Evolutionary conservation across 2,329 filamentous ascomycete species (phyloP), one percentile per base, ranked within the genome.

Genomic region (Corinectria fuckeliana): DNA sequence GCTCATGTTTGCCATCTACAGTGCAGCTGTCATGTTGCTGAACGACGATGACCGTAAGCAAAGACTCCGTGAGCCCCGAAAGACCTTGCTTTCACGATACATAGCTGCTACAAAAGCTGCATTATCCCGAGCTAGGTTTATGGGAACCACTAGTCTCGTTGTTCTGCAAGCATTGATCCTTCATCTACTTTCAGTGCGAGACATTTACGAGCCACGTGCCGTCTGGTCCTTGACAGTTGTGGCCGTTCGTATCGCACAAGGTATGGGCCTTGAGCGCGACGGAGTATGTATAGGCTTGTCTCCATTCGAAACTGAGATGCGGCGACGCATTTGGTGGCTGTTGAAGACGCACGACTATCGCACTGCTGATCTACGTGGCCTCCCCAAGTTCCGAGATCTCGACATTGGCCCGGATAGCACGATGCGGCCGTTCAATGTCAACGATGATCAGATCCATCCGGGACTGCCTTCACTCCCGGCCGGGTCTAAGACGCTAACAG

Each of bases 301-400:
- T 20, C 51, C 57, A 1, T 60, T 48, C 14, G 57, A 60, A 21
- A 56, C 13, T 23, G 57, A 60, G 45, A 45, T 56, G 52, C 50
- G 57, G n/a, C 57, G 57, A 32, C 30, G 57, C 13, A 44, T 60
- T 11, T 60, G 57, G 57, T 60, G 2, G 72, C 54, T 44, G 28
- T 11, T 51, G 14, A 51, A 39, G 20, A 51, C 50, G 32, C 54
- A 57, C 6, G 54, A 56, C 23, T 51, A 38, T n/a, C 49, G 49
- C 13, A 51, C 49, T 28, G 49, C 49, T 18, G 49, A 51, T 10
- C 49, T 51, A 4, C 30, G 49, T 18, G 49, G 49, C 32, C 21
- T 51, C 3, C 13, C 28, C 49, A 51, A 51, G 21, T 51, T 51
- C 42, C 30, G 36, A 39, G 49, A 41, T 30, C 14, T 51, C 13